Evolutionary conservation across 352 stramenopile genomes (phyloP).

Genomic region (Phytophthora kernoviae): DNA sequence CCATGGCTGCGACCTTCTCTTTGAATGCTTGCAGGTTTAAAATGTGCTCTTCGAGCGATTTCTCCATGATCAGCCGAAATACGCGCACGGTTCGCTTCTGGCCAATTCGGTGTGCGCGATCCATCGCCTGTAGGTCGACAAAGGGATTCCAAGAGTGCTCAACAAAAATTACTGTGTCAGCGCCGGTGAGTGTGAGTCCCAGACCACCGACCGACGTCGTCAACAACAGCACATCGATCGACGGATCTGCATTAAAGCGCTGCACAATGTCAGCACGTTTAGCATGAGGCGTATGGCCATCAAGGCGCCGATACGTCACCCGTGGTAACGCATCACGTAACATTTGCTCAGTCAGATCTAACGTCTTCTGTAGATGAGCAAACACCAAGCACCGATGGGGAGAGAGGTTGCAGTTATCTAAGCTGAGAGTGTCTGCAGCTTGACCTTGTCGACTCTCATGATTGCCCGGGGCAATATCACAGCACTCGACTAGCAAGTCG

Average conservation of each 20-base stretch:
- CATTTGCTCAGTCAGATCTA: constrained; percentile 94
- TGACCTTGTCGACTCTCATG: constrained; percentile 4
- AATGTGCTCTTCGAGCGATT: constrained; percentile 80
- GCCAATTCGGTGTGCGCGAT: constrained; percentile 81
- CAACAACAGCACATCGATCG: constrained; percentile 94
- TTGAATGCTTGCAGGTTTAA: constrained; percentile 85
- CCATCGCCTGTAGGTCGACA: constrained; percentile 94
- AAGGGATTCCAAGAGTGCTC: constrained; percentile 99
- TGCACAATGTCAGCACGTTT: constrained; percentile 86
- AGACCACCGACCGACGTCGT: constrained; percentile 96
- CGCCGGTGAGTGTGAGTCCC: constrained; percentile 96
- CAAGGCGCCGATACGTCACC: constrained; percentile 90
- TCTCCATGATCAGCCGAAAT: constrained; percentile 79
- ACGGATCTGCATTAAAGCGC: constrained; percentile 92
- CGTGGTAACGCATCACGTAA: constrained; percentile 69
- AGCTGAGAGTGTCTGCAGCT: constrained; percentile 3
- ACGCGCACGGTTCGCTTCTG: constrained; percentile 76
- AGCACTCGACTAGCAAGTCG: constrained; percentile 79
- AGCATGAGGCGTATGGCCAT: constrained; percentile 85
- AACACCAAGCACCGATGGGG: constrained; percentile 96
- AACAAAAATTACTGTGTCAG: constrained; percentile 98
- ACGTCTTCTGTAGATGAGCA: constrained; percentile 92
- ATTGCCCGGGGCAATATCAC: constrained; percentile 41
- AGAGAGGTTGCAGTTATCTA: constrained; percentile 28
- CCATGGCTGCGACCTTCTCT: constrained; percentile 63